Percentiles rank a stretch among this genome's conserved stretches.
phyloP scores from a whole-genome alignment of 306 rosid species.

The Quercus engelmannii region DNA sequence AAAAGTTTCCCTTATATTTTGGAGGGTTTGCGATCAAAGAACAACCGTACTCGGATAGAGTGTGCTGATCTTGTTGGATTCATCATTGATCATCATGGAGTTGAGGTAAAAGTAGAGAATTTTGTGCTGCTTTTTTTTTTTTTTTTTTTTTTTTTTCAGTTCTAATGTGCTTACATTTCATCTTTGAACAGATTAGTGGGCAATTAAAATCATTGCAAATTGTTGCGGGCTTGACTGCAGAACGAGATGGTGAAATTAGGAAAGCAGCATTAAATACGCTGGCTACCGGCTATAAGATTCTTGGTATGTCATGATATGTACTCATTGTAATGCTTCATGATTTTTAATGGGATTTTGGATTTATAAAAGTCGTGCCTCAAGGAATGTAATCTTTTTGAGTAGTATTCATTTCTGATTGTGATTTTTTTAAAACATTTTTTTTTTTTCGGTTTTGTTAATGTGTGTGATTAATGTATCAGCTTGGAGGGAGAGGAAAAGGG shows the following conservation, averaged over 20 bases:
- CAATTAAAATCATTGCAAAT: slow-evolving; percentile 88
- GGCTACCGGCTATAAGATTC: slow-evolving; percentile 96
- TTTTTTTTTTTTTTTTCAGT: background rate
- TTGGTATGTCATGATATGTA: slow-evolving; percentile 56
- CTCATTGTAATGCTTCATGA: background rate
- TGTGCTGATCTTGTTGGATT: slow-evolving; percentile 92
- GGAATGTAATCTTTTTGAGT: background rate
- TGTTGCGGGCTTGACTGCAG: slow-evolving; percentile 95
- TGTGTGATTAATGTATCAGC: background rate
- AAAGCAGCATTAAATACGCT: slow-evolving; percentile 95
- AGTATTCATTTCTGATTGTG: no score
- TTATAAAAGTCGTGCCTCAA: background rate
- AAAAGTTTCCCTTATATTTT: slow-evolving; percentile 87
- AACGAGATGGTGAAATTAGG: slow-evolving; percentile 92
- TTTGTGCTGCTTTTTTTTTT: background rate
- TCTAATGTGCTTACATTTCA: slow-evolving; percentile 16
- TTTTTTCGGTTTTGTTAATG: background rate
- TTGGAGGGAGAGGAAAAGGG: no score
- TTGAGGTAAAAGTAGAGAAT: slow-evolving; percentile 57
- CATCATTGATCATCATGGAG: slow-evolving; percentile 77
- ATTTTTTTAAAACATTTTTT: background rate
- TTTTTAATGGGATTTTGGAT: background rate
- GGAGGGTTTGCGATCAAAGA: slow-evolving; percentile 98
- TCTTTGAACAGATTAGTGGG: slow-evolving; percentile 69
- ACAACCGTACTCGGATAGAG: slow-evolving; percentile 93